Percentiles rank a stretch among this genome's conserved stretches.
phyloP scores from a whole-genome alignment of 768 basidiomycete genomes.

The Boletus huronensis region DNA sequence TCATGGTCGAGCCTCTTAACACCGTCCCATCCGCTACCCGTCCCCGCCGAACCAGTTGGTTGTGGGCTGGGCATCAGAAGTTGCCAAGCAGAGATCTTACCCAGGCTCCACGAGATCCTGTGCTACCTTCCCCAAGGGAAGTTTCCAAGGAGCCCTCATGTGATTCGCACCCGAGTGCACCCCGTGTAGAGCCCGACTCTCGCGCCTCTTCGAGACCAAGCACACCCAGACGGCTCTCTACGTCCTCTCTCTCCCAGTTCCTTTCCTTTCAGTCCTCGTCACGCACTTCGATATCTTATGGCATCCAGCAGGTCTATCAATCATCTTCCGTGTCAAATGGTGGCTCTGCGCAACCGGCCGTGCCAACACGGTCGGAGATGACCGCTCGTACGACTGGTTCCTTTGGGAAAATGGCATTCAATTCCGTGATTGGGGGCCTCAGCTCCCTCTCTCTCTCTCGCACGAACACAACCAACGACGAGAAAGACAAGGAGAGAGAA shows the following conservation, averaged over 20 bases:
- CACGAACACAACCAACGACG: slow-evolving; percentile 40
- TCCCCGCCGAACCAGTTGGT: slow-evolving; percentile 27
- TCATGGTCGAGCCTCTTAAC: slow-evolving; percentile 23
- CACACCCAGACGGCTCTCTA: slow-evolving; percentile 22
- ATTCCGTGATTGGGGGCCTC: slow-evolving; percentile 67
- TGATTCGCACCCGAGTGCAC: background rate
- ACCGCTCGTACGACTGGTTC: slow-evolving; percentile 40
- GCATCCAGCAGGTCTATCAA: slow-evolving; percentile 19
- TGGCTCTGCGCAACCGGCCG: slow-evolving; percentile 4
- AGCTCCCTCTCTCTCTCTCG: slow-evolving; percentile 63
- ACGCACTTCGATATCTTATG: slow-evolving; percentile 16
- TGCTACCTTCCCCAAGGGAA: slow-evolving; percentile 17
- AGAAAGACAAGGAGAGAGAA: slow-evolving; percentile 44
- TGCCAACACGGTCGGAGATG: slow-evolving; percentile 34
- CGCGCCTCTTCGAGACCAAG: slow-evolving; percentile 17
- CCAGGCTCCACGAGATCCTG: slow-evolving; percentile 14
- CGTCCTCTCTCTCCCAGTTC: slow-evolving; percentile 24
- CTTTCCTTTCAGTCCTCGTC: slow-evolving; percentile 23
- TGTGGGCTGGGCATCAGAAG: slow-evolving; percentile 28
- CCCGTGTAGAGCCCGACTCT: slow-evolving; percentile 1
- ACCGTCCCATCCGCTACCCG: slow-evolving; percentile 3
- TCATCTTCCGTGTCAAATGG: slow-evolving; percentile 3
- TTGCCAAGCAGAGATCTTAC: slow-evolving; percentile 15
- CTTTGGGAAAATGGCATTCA: slow-evolving; percentile 62
- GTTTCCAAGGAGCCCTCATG: background rate